Conservation (phyloP, 2,329 filamentous ascomycete species). For the Claviceps maximensis region DNA sequence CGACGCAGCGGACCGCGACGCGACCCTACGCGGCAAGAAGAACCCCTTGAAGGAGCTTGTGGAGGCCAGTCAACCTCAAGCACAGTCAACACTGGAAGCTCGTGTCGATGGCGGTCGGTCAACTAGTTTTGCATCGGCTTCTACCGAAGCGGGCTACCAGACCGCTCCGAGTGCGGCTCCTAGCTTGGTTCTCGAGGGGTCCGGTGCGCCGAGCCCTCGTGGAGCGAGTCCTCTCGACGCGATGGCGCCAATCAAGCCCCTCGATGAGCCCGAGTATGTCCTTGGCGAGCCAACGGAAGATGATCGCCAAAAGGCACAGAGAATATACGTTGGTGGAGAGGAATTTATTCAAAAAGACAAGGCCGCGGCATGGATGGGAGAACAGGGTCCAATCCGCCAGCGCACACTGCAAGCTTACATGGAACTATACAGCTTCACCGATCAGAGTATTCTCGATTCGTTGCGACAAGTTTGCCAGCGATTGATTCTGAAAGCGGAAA, state of each 20-base stretch:
- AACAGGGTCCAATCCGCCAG: slow-evolving; percentile 48
- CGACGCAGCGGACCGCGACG: slow-evolving; percentile 13
- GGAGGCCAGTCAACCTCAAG: slow-evolving; percentile 15
- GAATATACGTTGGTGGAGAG: slow-evolving; percentile 75
- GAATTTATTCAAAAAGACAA: slow-evolving; percentile 66
- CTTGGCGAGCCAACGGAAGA: slow-evolving; percentile 49
- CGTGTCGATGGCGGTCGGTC: slow-evolving; percentile 27
- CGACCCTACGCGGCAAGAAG: slow-evolving; percentile 17
- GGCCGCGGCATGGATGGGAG: slow-evolving; percentile 81
- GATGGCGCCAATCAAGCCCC: slow-evolving; percentile 24
- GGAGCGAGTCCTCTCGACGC: slow-evolving; percentile 18
- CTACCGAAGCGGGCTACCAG: slow-evolving; percentile 27
- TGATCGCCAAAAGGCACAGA: slow-evolving; percentile 64
- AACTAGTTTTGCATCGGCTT: slow-evolving; percentile 21
- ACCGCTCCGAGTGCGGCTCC: slow-evolving; percentile 29
- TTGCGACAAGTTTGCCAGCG: slow-evolving; percentile 71
- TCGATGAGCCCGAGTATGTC: slow-evolving; percentile 46
- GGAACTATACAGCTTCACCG: slow-evolving; percentile 77
- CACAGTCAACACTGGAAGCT: slow-evolving; percentile 22
- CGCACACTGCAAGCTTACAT: slow-evolving; percentile 66
- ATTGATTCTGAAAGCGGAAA: slow-evolving; percentile 76
- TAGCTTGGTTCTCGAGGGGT: slow-evolving; percentile 30
- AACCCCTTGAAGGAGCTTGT: slow-evolving; percentile 11
- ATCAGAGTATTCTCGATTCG: slow-evolving; percentile 64
- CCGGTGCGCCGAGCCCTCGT: slow-evolving; percentile 26